Base-by-base conservation (phyloP, 2,329 filamentous ascomycete genomes). In the Diaporthe sp. region DNA sequence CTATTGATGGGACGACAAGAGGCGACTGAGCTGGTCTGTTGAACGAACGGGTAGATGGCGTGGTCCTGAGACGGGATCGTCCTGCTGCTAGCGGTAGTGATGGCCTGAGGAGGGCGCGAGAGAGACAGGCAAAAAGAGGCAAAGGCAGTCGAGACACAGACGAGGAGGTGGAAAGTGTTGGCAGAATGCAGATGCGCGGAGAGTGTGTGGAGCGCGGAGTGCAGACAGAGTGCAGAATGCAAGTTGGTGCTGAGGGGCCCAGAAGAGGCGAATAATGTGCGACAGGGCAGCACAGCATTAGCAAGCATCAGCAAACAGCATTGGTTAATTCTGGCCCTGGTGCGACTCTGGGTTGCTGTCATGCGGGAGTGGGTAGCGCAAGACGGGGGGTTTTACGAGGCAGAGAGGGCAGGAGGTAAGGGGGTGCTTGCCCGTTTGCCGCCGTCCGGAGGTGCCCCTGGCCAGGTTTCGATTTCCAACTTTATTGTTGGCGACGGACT, bases 401-500 rank as follows among this genome's bases (percentile, higher is more conserved):
- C 35, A 10, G 35, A 10, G 35, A 10, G 35, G 5, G 35, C 35
- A 10, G 10, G 30, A 50, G 64, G 45, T 22, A 38, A 50, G 45
- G 64, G 64, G 64, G 30, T 50, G 64, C 64, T 17, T 67, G 45
- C 45, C 64, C 33, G 33, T 19, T 50, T 68, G 64, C 64, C 64
- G 64, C 64, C 47, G 47, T 68, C 35, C 47, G 33, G 64, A 54
- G n/a, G 22, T 68, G 64, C 64, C 64, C 64, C 64, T 68, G 64
- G 64, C 64, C 64, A 54, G 35, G 64, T 68, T 68, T 68, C 64
- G 47, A 68, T 68, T 67, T 67, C 64, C 64, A 67, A 67, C 64
- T 67, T 54, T 67, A 67, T 67, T 67, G 64, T 52, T 52, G 64
- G 64, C 64, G 45, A n/a, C 13, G 28, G 30, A 40, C 30, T 47